Base-by-base conservation (phyloP, 1,284 basidiomycete species). In the Cutaneotrichosporon dermatis region DNA sequence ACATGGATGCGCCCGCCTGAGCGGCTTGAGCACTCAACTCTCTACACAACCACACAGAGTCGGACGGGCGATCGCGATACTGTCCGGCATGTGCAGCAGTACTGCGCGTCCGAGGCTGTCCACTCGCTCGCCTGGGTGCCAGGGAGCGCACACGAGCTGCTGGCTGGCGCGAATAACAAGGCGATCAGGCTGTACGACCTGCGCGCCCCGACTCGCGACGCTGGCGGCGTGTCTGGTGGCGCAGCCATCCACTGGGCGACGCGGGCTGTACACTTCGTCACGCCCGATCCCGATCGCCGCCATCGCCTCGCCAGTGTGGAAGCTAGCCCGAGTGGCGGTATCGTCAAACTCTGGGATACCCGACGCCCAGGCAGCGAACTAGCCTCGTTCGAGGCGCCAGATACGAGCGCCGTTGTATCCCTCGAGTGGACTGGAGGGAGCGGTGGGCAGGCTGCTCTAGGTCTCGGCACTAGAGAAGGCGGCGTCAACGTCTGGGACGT, bases 291-390 rank as follows among this genome's bases (percentile, higher is more conserved):
- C 2, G 43, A 45, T 0, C 46, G 62, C 25, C 58, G 62, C 13
- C 50, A 67, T 10, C 51, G 71, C 8, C 71, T 79, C 46, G 77
- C 75, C 0, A 69, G 67, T n/a, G 75, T 66, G 37, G 77, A 79
- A 54, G 37, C 63, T 2, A 58, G 57, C 0, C 67, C 63, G 3
- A 60, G 57, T 1, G 65, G 63, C 4, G 68, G 70, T 5, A 63
- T 69, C 13, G 75, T 78, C 4, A 64, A 70, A 7, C 51, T 79
- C 8, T 79, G 74, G 75, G 77, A 79, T 63, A 67, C 63, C 1
- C 62, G 76, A 13, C 70, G 68, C 39, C 57, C 69, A 2, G 67
- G 65, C 0, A 42, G 46, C 2, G 77, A 77, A 39, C 36, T 76
- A 4, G 34, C 73, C 7, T 66, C 59, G 40, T 69, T 75, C 34